A percentile compares a stretch with the other conserved stretches of the same genome.
These are phyloP conservation scores for Brassica hybrid DNA, from an alignment of 441 rosid species.

Conservation along the genomic window DNA sequence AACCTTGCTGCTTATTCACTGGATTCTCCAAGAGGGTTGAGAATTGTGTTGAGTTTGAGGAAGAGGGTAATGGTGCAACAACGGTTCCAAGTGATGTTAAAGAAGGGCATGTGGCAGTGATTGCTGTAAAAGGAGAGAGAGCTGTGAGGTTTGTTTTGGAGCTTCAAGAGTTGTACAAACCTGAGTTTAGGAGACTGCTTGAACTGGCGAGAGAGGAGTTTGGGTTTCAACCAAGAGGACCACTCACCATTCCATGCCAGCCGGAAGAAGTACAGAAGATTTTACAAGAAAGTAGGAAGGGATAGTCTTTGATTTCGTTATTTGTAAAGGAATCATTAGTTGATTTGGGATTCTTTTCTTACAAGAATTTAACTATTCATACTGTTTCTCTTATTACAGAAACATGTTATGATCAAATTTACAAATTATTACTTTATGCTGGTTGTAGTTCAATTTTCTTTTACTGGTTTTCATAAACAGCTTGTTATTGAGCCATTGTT, in stretches of 20 bases:
- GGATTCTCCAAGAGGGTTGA: slow-evolving; percentile 34
- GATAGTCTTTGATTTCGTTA: slow-evolving; percentile 9
- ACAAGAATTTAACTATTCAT: background rate
- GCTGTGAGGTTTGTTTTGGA: slow-evolving; percentile 62
- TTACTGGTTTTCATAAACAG: slow-evolving; percentile 65
- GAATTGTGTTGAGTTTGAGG: slow-evolving; percentile 28
- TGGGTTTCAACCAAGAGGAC: slow-evolving; percentile 64
- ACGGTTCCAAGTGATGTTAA: slow-evolving; percentile 42
- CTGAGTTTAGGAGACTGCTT: slow-evolving; percentile 58
- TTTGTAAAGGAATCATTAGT: slow-evolving; percentile 4
- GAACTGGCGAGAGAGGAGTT: slow-evolving; percentile 67
- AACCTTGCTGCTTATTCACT: slow-evolving; percentile 22
- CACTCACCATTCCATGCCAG: slow-evolving; percentile 67
- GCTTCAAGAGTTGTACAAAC: slow-evolving; percentile 50
- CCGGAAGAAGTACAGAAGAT: slow-evolving; percentile 70
- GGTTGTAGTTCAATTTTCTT: slow-evolving; percentile 24
- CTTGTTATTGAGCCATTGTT: background rate
- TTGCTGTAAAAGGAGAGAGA: slow-evolving; percentile 48
- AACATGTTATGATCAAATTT: background rate
- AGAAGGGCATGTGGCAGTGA: slow-evolving; percentile 54
- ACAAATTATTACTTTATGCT: background rate
- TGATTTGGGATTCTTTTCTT: slow-evolving; percentile 12
- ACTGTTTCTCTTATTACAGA: slow-evolving; percentile 20
- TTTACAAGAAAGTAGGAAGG: slow-evolving; percentile 40
- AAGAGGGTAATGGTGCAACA: slow-evolving; percentile 31